These are phyloP conservation scores for Apostasia ramifera DNA, from an alignment of 106 monocot species.

Conservation along the genomic window DNA sequence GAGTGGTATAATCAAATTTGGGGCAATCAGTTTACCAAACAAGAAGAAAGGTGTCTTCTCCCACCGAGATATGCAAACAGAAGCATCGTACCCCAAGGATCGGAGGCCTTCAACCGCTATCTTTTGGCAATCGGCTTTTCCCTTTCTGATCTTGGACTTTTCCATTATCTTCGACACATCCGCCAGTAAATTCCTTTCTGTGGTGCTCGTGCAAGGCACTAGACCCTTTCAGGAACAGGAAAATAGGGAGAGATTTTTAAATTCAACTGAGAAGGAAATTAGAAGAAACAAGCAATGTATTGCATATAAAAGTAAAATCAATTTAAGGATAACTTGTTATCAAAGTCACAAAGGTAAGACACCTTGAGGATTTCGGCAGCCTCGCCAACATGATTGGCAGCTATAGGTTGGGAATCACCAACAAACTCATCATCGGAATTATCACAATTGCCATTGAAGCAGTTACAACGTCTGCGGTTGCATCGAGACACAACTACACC, in stretches of 20 bases:
- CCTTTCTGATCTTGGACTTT: slow-evolving; percentile 19
- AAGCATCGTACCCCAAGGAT: slow-evolving; percentile 48
- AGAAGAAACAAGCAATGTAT: not conserved
- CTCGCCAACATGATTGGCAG: slow-evolving; percentile 6
- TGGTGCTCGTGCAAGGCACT: slow-evolving; percentile 34
- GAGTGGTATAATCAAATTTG: not conserved
- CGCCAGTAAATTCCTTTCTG: slow-evolving; percentile 59
- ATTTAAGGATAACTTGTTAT: not conserved
- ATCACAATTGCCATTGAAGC: slow-evolving; percentile 71
- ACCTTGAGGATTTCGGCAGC: slow-evolving; percentile 57
- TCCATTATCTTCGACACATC: slow-evolving; percentile 37
- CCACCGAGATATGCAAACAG: slow-evolving; percentile 57
- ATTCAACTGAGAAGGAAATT: not conserved
- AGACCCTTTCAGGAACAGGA: slow-evolving; percentile 12
- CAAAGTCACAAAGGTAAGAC: not conserved
- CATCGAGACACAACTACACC: slow-evolving; percentile 6
- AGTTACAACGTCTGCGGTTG: slow-evolving; percentile 61
- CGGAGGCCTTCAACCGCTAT: slow-evolving; percentile 29
- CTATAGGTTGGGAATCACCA: slow-evolving; percentile 1
- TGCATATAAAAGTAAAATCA: not conserved
- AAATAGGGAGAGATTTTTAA: not conserved
- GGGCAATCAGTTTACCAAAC: slow-evolving; percentile 25
- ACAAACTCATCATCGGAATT: slow-evolving; percentile 57
- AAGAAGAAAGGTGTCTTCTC: slow-evolving; percentile 42
- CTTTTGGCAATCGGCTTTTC: slow-evolving; percentile 11